Base-by-base conservation (phyloP, 148 eudicot species). In the Diospyros kaki region DNA sequence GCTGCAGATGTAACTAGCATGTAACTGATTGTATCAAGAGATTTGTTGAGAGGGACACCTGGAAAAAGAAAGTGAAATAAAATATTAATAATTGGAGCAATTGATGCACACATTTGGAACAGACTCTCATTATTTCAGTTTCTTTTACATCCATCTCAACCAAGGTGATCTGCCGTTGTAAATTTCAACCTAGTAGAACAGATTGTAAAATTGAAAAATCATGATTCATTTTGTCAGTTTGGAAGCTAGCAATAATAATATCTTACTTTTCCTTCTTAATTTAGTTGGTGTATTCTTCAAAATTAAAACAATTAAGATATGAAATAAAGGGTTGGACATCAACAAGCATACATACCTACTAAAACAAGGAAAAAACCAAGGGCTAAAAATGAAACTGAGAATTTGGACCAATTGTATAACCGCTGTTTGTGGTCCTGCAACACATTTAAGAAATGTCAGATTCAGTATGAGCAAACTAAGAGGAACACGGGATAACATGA, bases 21-120 rank as follows among this genome's bases (percentile, higher is more conserved):
- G 75, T 90, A 93, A 75, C 93, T 90, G 74, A 93, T 75, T 6
- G 97, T 93, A 84, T 80, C 89, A 68, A 90, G 84, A 45, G 91
- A 82, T 81, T 93, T 93, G 72, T 93, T 90, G 68, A 93, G 17
- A 5, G 93, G 95, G 66, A 90, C 73, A 54, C 98, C 96, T 93
- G 89, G 75, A 87, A 66, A 43, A 1, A 56, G 46, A 78, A 53
- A 59, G 58, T 75, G 14, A 79, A 64, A 9, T 28, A 41, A 64
- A 51, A 18, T 38, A 45, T 56, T 6, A 45, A 43, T 4, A 51
- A 8, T 52, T 1, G 43, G 43, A 51, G 46, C 48, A 58, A 39
- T 53, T 43, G 58, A 58, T 68, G 55, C 46, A 17, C 3, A 13
- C 13, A 44, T 17, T n/a, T 59, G 18, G 14, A 15, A 8, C 45